Base-by-base conservation (phyloP, 371 early-diverging fungal species). In the Sanchytrium tribonematis region DNA sequence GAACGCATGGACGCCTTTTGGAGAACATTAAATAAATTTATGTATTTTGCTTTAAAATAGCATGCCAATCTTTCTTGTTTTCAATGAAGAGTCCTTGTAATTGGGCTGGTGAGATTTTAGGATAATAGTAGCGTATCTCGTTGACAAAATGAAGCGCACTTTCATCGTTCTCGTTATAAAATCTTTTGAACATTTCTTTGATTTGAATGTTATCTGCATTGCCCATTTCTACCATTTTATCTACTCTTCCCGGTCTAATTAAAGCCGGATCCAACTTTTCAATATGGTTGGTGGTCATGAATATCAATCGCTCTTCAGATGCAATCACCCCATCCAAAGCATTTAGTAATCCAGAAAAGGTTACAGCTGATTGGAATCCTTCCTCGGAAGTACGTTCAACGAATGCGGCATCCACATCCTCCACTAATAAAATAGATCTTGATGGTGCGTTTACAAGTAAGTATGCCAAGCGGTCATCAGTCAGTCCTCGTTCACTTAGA, bases 321-420 rank as follows among this genome's bases (percentile, higher is more conserved):
- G 96, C 90, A 2, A 93, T 92, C 31, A 99, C 98, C 28, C 99
- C 99, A 73, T 99, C 99, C 67, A 99, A 77, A 0, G 98, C 96
- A 75, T 99, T 99, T 67, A 99, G 82, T 16, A 99, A 83, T 1
- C 98, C 99, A 72, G 89, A 86, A 77, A 99, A 97, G 0, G 99
- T 98, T 22, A 98, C 88, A 86, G 90, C 91, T 5, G 96, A 91
- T 69, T 86, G 88, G 74, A 84, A 85, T 12, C 71, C 73, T 74
- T 65, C 69, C 75, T 72, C 70, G 75, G 68, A 77, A 66, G 75
- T 79, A 71, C 82, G 80, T 74, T 83, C 83, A 22, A 82, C 79
- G 74, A 98, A 98, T 1, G 98, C 97, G 0, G 98, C 98, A 76
- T 99, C 99, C 65, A 98, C 86, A 77, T 99, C 99, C 78, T 99